These are phyloP conservation scores for Forsythia suspensa DNA, from an alignment of 257 asterid species.

Conservation along the genomic window DNA sequence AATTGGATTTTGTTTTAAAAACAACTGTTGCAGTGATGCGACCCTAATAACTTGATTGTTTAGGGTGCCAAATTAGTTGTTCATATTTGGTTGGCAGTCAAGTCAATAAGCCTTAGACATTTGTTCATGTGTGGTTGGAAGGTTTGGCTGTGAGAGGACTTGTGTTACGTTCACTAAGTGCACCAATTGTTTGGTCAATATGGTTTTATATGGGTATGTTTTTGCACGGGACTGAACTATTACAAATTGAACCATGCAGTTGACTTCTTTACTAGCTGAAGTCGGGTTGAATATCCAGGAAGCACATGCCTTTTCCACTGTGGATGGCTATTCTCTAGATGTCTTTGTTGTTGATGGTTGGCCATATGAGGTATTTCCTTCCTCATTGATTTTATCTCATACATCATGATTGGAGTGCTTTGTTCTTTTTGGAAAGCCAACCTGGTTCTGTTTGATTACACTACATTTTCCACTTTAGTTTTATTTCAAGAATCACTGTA, in stretches of 20 bases:
- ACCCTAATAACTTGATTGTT: not conserved
- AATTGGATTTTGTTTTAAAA: not conserved
- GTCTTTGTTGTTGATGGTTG: constrained; percentile 99
- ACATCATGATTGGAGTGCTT: constrained; percentile 4
- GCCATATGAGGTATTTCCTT: constrained; percentile 74
- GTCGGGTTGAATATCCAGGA: constrained; percentile 95
- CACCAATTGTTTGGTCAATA: constrained; percentile 16
- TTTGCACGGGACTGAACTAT: constrained; percentile 27
- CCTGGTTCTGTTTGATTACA: not conserved
- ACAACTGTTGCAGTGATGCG: not conserved
- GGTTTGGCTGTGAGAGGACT: constrained; percentile 12
- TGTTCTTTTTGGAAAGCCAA: not conserved
- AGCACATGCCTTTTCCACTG: constrained; percentile 96
- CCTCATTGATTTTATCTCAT: constrained; percentile 10
- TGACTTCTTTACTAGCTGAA: constrained; percentile 87
- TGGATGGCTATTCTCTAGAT: constrained; percentile 92
- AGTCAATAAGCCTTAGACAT: not conserved
- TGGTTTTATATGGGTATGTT: not conserved
- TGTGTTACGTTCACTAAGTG: constrained; percentile 5
- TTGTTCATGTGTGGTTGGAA: not conserved
- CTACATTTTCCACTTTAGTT: constrained; percentile 11
- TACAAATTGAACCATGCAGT: constrained; percentile 52
- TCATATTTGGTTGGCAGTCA: not conserved
- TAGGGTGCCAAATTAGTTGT: not conserved
- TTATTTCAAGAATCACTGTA: not conserved